Evolutionary conservation across 2,329 filamentous ascomycete species (phyloP).

Genomic region (Volutella citrinella): DNA sequence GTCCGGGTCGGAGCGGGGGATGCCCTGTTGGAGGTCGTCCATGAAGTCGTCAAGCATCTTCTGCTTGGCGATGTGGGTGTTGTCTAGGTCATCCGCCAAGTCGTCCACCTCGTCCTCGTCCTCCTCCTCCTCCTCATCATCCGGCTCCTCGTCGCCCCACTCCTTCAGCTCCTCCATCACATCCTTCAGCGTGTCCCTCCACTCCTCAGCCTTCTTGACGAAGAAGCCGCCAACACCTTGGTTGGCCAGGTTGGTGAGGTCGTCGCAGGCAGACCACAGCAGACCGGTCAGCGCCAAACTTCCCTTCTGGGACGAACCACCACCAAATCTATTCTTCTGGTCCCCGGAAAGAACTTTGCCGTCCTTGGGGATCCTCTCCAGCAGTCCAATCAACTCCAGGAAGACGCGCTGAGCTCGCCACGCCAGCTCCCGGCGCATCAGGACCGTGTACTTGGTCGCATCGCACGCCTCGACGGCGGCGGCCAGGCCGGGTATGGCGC

Average conservation of each 20-base stretch:
- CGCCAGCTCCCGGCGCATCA: slow-evolving; percentile 62
- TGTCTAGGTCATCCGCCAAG: slow-evolving; percentile 28
- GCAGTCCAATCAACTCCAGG: slow-evolving; percentile 57
- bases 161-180: slow-evolving; percentile 83
- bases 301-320: slow-evolving; percentile 47
- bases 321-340: slow-evolving; percentile 19
- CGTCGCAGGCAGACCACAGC: slow-evolving; percentile 82
- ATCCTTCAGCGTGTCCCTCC: slow-evolving; percentile 73
- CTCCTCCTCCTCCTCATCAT: slow-evolving; percentile 54
- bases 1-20: slow-evolving; percentile 63
- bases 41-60: slow-evolving; percentile 68
- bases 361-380: slow-evolving; percentile 58
- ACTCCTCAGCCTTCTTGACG: slow-evolving; percentile 69
- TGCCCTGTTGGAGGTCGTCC: slow-evolving; percentile 54
- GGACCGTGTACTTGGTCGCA: slow-evolving; percentile 57
- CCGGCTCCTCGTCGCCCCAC: slow-evolving; percentile 73
- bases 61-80: slow-evolving; percentile 41
- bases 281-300: slow-evolving; percentile 68
- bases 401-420: slow-evolving; percentile 59
- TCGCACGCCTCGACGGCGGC: slow-evolving; percentile 66
- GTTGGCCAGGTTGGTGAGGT: slow-evolving; percentile 59
- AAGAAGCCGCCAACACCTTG: slow-evolving; percentile 70
- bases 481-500: slow-evolving; percentile 72
- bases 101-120: slow-evolving; percentile 46
- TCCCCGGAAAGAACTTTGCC: slow-evolving; percentile 46